Conservation (phyloP, 31 red algal genomes). For the Bonnemaisonia californica region DNA sequence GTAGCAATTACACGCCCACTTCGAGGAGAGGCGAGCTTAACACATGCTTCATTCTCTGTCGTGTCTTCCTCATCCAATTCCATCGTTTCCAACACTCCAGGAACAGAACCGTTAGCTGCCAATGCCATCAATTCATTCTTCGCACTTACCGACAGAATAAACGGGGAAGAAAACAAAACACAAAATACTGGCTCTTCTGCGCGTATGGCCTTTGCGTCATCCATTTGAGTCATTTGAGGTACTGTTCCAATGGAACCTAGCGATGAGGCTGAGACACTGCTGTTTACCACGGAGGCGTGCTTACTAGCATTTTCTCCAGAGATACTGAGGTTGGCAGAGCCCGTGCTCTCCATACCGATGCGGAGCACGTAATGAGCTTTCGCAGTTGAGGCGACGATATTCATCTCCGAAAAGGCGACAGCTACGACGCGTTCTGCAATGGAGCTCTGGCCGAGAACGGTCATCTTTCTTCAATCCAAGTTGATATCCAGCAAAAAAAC, state of each 20-base stretch:
- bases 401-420: slow-evolving; percentile 69
- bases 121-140: slow-evolving; percentile 65
- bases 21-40: slow-evolving; percentile 18
- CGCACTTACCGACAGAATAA: slow-evolving; percentile 45
- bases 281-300: no score
- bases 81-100: slow-evolving; percentile 50
- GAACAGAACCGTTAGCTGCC: slow-evolving; percentile 60
- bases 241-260: slow-evolving; percentile 52
- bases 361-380: slow-evolving; percentile 56
- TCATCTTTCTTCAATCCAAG: slow-evolving; percentile 36
- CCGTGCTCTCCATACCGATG: slow-evolving; percentile 69
- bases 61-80: slow-evolving; percentile 41
- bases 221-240: slow-evolving; percentile 48
- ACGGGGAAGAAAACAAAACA: slow-evolving; percentile 65
- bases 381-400: slow-evolving; percentile 54
- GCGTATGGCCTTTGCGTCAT: slow-evolving; percentile 47
- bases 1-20: slow-evolving; percentile 27
- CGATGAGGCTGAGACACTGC: slow-evolving; percentile 37
- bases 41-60: slow-evolving; percentile 23
- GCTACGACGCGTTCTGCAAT: slow-evolving; percentile 33
- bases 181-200: slow-evolving; percentile 41
- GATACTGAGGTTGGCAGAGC: neutral
- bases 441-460: slow-evolving; percentile 34
- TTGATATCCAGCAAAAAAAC: slow-evolving; percentile 57
- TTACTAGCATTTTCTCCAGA: no score